A percentile compares a stretch with the other conserved stretches of the same genome.
Evolutionary conservation across 306 rosid species (phyloP).

Genomic region (Cicer arietinum): DNA sequence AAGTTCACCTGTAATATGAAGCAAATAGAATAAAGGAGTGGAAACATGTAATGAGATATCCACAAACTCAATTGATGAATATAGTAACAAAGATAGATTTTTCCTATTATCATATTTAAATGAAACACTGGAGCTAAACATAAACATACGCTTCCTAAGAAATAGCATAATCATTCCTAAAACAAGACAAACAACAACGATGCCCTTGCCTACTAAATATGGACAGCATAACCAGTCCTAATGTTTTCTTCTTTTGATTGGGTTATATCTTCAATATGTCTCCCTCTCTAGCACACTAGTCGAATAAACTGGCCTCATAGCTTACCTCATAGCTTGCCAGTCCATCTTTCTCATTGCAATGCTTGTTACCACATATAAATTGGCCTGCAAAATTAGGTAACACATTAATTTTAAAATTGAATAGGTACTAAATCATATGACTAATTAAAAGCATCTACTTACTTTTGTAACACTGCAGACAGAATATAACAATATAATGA

Average conservation of each 20-base stretch:
- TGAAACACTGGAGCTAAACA: conserved; percentile 20
- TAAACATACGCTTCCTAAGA: background rate
- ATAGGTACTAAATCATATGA: conserved; percentile 21
- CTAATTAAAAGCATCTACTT: conserved; percentile 15
- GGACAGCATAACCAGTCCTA: background rate
- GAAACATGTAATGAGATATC: conserved; percentile 26
- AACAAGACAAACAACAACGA: conserved; percentile 25
- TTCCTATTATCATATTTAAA: background rate
- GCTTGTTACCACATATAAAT: conserved; percentile 84
- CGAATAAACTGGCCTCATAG: conserved; percentile 31
- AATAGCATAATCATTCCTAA: conserved; percentile 6
- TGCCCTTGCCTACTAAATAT: conserved; percentile 15
- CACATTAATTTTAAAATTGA: conserved; percentile 42
- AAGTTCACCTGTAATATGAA: conserved; percentile 75
- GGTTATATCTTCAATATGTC: conserved; percentile 10
- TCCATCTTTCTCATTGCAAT: conserved; percentile 72
- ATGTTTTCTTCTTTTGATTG: background rate
- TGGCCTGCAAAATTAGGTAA: conserved; percentile 72
- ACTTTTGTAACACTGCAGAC: conserved; percentile 23
- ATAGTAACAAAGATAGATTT: background rate
- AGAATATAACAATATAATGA: conserved; percentile 16
- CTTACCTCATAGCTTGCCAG: conserved; percentile 90
- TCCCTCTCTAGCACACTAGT: conserved; percentile 15
- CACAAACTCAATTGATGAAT: background rate
- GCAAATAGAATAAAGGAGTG: conserved; percentile 17